A percentile compares a stretch with the other conserved stretches of the same genome.
Evolutionary conservation across 1,139 yeast species (phyloP).

Genomic region (Taiozyma sp.): DNA sequence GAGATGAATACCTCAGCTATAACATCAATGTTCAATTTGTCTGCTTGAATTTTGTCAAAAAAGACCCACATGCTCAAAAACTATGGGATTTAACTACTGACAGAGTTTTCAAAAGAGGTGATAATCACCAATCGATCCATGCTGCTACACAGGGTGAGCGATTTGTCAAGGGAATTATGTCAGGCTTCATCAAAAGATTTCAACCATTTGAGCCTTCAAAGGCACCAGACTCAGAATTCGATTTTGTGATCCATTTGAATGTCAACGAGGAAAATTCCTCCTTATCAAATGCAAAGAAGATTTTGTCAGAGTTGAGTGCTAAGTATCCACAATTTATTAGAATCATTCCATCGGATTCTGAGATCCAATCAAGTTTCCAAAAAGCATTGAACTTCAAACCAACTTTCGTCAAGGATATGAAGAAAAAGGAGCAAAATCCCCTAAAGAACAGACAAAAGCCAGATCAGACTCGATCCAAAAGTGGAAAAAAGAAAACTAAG

Average conservation of each 20-base stretch:
- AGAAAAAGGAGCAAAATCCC: slow-evolving; percentile 18
- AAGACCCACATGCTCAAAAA: slow-evolving; percentile 28
- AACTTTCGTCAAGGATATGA: slow-evolving; percentile 36
- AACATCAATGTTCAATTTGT: slow-evolving; percentile 44
- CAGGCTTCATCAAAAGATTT: slow-evolving; percentile 67
- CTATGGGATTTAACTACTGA: slow-evolving; percentile 50
- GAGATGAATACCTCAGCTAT: slow-evolving; percentile 34
- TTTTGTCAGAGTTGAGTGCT: slow-evolving; percentile 36
- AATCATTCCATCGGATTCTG: slow-evolving; percentile 37
- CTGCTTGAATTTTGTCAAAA: slow-evolving; percentile 66
- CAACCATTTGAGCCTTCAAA: slow-evolving; percentile 46
- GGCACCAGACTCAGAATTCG: slow-evolving; percentile 67
- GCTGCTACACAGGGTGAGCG: slow-evolving; percentile 39
- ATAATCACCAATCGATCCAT: slow-evolving; percentile 85
- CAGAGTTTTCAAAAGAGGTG: slow-evolving; percentile 71
- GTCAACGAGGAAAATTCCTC: slow-evolving; percentile 44
- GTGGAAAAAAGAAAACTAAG: slow-evolving; percentile 15
- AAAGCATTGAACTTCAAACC: slow-evolving; percentile 53
- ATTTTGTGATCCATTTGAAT: slow-evolving; percentile 53
- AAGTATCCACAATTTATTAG: slow-evolving; percentile 46
- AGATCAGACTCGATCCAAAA: slow-evolving; percentile 12
- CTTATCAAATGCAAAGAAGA: slow-evolving; percentile 41
- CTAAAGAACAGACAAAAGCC: slow-evolving; percentile 16
- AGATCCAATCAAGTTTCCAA: slow-evolving; percentile 39
- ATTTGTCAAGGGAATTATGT: slow-evolving; percentile 58